Conservation (phyloP, 345 rosid genomes). For the Salix exigua region DNA sequence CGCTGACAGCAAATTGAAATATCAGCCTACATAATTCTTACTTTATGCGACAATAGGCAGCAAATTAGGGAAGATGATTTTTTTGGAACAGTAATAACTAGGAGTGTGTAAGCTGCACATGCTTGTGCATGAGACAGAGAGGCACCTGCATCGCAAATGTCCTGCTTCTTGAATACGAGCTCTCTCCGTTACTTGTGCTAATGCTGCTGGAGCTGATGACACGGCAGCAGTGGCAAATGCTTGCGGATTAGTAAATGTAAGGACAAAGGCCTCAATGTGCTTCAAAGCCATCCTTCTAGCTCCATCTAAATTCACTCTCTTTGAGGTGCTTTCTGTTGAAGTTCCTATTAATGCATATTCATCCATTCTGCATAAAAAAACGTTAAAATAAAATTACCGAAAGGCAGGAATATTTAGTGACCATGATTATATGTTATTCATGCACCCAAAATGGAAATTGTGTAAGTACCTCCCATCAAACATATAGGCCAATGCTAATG, state of each 20-base stretch:
- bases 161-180: constrained; percentile 36
- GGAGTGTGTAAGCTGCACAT: neutral
- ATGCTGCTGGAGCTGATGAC: constrained; percentile 25
- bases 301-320: constrained; percentile 16
- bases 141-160: constrained; percentile 41
- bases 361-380: constrained; percentile 34
- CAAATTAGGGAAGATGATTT: neutral
- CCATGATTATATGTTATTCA: neutral
- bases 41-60: no score
- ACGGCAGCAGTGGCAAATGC: constrained; percentile 11
- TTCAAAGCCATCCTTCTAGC: constrained; percentile 30
- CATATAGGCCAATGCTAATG: constrained; percentile 39
- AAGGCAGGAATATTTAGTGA: neutral
- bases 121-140: neutral
- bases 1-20: neutral
- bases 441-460: neutral
- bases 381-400: neutral
- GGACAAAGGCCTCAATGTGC: constrained; percentile 30
- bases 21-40: neutral
- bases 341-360: constrained; percentile 14
- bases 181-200: constrained; percentile 29
- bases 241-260: constrained; percentile 26
- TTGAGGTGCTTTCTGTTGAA: constrained; percentile 18
- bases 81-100: neutral
- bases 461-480: constrained; percentile 34